Conservation (phyloP, 176 grass and related monocot species). For the Sorghum bicolor region Sorghum_bicolor_NCBIv3 NC_012870.2:73823001-73823500, state of each 20-base stretch:
- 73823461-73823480: slow-evolving; percentile 39
- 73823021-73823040: neutral
- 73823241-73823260: slow-evolving; percentile 15
- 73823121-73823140: slow-evolving; percentile 84
- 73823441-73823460: slow-evolving; percentile 57
- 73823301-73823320: slow-evolving; percentile 34
- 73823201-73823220: slow-evolving; percentile 95
- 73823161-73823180: slow-evolving; percentile 83
- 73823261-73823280: slow-evolving; percentile 13
- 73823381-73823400: slow-evolving; percentile 39
- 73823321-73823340: slow-evolving; percentile 94
- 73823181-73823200: slow-evolving; percentile 89
- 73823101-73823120: slow-evolving; percentile 87
- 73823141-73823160: slow-evolving; percentile 72
- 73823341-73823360: slow-evolving; percentile 51
- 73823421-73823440: slow-evolving; percentile 40
- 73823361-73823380: slow-evolving; percentile 45
- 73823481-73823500: slow-evolving; percentile 68
- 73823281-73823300: neutral
- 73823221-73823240: slow-evolving; percentile 32
- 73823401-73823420: slow-evolving; percentile 27
- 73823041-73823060: neutral
- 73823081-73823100: slow-evolving; percentile 83
- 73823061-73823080: slow-evolving; percentile 60
- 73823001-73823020: neutral